Base-by-base conservation (phyloP, 176 grass and related monocot species). In the Tillandsia leiboldiana region DNA sequence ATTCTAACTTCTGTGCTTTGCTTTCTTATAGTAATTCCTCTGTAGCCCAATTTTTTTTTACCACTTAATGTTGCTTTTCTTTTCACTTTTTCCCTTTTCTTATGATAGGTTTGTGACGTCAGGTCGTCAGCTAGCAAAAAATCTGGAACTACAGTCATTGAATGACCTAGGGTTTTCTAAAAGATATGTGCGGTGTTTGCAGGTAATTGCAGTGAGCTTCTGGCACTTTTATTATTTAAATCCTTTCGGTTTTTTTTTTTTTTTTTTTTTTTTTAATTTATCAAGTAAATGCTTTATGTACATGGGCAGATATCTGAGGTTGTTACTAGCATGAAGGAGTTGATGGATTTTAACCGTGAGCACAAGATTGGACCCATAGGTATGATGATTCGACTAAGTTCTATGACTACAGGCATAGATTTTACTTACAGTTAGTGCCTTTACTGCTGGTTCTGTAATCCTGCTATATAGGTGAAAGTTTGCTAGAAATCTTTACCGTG, bases 281-380 rank as follows among this genome's bases (percentile, higher is more conserved):
- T 59, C 33, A 18, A 0, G 14, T 51, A 79, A 72, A 71, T 11
- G 69, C 67, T 70, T 12, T 69, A 11, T 77, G 48, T 68, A 49
- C 50, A 20, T 72, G 77, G 13, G 51, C 74, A 99, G 90, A 90
- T 99, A 86, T 93, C 90, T 15, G 95, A 99, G 84, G 90, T 99
- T 69, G 95, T 99, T 63, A 94, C 90, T 88, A 88, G 88, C 80
- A 99, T 99, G 95, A 99, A 99, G 63, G 95, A 90, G 73, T 77
- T 99, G 64, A 94, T 99, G 75, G 87, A 94, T 77, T 94, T 90
- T 80, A 88, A 82, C 52, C 82, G 82, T 12, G 85, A 94, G 70
- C 86, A 88, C 61, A 94, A 88, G 67, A 86, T 86, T 65, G 90
- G 95, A 57, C 90, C 95, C 29, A 90, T 86, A 64, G 95, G 95